A percentile compares a stretch with the other conserved stretches of the same genome.
Conservation (phyloP, 2,329 filamentous ascomycete genomes). For the Aspergillus ibericus region DNA sequence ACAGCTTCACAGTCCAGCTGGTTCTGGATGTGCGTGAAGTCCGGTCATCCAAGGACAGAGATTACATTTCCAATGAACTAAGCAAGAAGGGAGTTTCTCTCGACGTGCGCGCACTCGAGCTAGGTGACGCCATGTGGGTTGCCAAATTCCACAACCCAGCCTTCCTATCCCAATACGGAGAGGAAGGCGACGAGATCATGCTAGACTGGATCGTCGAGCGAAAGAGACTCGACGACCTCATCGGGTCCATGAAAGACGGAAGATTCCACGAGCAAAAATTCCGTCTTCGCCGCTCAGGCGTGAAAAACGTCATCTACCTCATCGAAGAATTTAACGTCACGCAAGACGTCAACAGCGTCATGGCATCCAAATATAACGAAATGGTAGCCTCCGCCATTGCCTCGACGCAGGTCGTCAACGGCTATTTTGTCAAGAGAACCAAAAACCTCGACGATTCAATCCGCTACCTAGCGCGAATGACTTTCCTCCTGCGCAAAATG, state of each 20-base stretch:
- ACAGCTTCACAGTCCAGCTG: conserved; percentile 70
- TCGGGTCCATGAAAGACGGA: conserved; percentile 78
- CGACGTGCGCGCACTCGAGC: conserved; percentile 66
- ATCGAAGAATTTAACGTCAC: conserved; percentile 71
- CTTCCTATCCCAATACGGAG: conserved; percentile 57
- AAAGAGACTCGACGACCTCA: conserved; percentile 75
- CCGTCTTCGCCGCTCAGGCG: conserved; percentile 68
- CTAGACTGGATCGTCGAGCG: conserved; percentile 80
- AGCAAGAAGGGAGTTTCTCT: conserved; percentile 64
- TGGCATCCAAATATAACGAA: conserved; percentile 59
- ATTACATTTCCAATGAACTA: conserved; percentile 74
- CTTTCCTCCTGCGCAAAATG: conserved; percentile 62
- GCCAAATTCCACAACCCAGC: conserved; percentile 66
- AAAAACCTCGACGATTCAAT: conserved; percentile 75
- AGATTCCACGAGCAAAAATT: conserved; percentile 85
- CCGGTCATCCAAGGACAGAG: conserved; percentile 68
- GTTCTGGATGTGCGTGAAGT: conserved; percentile 75
- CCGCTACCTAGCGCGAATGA: conserved; percentile 72
- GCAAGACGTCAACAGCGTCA: conserved; percentile 46
- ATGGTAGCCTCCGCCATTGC: conserved; percentile 71
- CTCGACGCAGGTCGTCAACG: conserved; percentile 74
- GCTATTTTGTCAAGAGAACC: conserved; percentile 76
- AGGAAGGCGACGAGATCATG: conserved; percentile 64
- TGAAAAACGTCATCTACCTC: conserved; percentile 76
- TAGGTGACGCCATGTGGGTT: conserved; percentile 78